phyloP scores from a whole-genome alignment of 805 yeast genomes.

The Cyberlindnera nakhonratchasimensis region DNA sequence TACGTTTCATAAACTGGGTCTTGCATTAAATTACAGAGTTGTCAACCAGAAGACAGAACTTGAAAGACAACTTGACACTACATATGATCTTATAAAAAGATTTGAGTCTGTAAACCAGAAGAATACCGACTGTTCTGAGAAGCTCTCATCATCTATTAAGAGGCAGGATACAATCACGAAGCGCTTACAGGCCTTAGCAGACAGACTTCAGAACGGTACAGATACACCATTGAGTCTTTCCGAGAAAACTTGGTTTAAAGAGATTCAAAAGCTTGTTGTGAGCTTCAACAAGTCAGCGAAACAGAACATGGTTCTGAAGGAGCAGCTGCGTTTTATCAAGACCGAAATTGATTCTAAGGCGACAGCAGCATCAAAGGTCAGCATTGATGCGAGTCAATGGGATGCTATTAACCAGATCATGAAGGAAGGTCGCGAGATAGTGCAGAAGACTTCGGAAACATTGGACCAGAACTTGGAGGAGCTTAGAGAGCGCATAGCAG shows the following conservation, averaged over 20 bases:
- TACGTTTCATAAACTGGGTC: constrained; percentile 32
- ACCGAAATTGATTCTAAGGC: constrained; percentile 23
- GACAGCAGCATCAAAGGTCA: constrained; percentile 5
- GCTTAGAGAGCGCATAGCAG: constrained; percentile 19
- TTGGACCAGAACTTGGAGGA: constrained; percentile 21
- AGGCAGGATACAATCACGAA: constrained; percentile 34
- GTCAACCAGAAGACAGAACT: constrained; percentile 40
- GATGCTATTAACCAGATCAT: constrained; percentile 30
- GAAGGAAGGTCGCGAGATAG: constrained; percentile 31
- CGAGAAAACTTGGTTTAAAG: constrained; percentile 46
- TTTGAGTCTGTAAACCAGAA: constrained; percentile 17
- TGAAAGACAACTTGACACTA: constrained; percentile 35
- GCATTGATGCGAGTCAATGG: constrained; percentile 28
- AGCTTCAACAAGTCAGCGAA: constrained; percentile 32
- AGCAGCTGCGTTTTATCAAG: constrained; percentile 30
- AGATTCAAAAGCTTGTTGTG: constrained; percentile 33
- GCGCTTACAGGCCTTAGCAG: constrained; percentile 31
- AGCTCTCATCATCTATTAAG: constrained; percentile 19
- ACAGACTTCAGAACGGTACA: constrained; percentile 24
- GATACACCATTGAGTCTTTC: constrained; percentile 35
- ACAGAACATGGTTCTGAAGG: constrained; percentile 25
- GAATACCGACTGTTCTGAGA: constrained; percentile 12
- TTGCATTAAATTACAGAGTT: constrained; percentile 35
- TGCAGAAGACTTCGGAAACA: constrained; percentile 20
- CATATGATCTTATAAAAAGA: constrained; percentile 25